These are phyloP conservation scores for Leccinum fibrillosum DNA, from an alignment of 768 basidiomycete genomes.

Conservation along the genomic window DNA sequence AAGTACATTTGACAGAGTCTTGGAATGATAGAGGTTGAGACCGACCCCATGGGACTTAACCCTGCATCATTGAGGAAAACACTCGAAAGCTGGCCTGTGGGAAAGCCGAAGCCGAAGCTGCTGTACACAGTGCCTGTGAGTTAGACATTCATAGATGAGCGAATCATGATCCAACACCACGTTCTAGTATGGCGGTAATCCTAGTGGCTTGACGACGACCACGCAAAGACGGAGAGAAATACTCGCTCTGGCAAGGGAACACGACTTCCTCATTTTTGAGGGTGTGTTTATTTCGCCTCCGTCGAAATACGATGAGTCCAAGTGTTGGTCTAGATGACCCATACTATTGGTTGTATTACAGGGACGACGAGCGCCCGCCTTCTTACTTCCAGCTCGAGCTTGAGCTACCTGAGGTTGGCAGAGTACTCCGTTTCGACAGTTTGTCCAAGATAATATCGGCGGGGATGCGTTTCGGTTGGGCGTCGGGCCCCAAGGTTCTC, in stretches of 20 bases:
- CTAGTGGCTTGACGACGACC: slow-evolving; percentile 71
- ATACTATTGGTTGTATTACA: slow-evolving; percentile 66
- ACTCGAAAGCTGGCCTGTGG: slow-evolving; percentile 64
- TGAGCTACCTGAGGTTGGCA: neutral
- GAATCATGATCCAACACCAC: neutral
- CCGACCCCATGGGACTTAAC: slow-evolving; percentile 63
- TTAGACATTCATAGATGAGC: neutral
- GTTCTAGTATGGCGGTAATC: slow-evolving; percentile 69
- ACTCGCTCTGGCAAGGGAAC: slow-evolving; percentile 59
- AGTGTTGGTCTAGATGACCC: slow-evolving; percentile 53
- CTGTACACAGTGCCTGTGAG: slow-evolving; percentile 72
- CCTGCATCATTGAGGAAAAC: slow-evolving; percentile 54
- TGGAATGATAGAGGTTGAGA: slow-evolving; percentile 55
- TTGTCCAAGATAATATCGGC: slow-evolving; percentile 46
- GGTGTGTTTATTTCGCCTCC: slow-evolving; percentile 34
- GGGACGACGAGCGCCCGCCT: slow-evolving; percentile 42
- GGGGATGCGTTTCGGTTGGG: no score
- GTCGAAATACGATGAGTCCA: neutral
- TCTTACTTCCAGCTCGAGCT: neutral
- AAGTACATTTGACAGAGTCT: neutral
- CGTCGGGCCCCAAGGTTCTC: no score
- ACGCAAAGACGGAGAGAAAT: slow-evolving; percentile 60
- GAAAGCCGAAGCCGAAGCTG: slow-evolving; percentile 64
- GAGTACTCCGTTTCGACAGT: slow-evolving; percentile 77
- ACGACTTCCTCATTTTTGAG: slow-evolving; percentile 76